Evolutionary conservation across 164 flowering plant species (phyloP).

Genomic region (Cinnamomum chago): DNA sequence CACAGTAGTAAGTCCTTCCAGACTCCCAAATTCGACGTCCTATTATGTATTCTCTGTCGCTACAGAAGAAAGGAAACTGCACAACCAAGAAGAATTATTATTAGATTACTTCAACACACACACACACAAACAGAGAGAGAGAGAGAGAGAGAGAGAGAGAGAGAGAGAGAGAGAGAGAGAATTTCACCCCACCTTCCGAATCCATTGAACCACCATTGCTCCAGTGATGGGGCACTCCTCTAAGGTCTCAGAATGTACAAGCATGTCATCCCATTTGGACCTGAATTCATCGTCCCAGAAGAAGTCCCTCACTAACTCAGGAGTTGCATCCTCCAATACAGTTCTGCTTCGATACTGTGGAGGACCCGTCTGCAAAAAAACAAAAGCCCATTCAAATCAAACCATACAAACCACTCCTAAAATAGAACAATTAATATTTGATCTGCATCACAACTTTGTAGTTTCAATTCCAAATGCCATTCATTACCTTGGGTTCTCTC

Average conservation of each 20-base stretch:
- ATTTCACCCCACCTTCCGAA: constrained; percentile 6
- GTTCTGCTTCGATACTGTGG: constrained; percentile 66
- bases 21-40: constrained; percentile 63
- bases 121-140: constrained; percentile 3
- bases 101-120: constrained; percentile 10
- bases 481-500: constrained; percentile 60
- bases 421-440: not conserved
- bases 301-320: constrained; percentile 67
- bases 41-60: constrained; percentile 63
- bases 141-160: not conserved
- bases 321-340: constrained; percentile 59
- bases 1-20: constrained; percentile 50
- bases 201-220: constrained; percentile 10
- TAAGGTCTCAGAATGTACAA: constrained; percentile 13
- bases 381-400: not conserved
- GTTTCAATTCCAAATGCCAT: not conserved
- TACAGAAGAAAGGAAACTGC: constrained; percentile 70
- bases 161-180: not conserved
- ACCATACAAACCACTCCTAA: not conserved
- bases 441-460: not conserved
- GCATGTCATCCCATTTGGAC: constrained; percentile 71
- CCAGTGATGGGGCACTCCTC: constrained; percentile 7
- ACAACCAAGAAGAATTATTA: not conserved
- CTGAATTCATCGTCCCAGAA: constrained; percentile 81
- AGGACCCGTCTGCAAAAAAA: constrained; percentile 47